phyloP scores from a whole-genome alignment of 164 flowering plant genomes.

The Aristolochia californica region DNA sequence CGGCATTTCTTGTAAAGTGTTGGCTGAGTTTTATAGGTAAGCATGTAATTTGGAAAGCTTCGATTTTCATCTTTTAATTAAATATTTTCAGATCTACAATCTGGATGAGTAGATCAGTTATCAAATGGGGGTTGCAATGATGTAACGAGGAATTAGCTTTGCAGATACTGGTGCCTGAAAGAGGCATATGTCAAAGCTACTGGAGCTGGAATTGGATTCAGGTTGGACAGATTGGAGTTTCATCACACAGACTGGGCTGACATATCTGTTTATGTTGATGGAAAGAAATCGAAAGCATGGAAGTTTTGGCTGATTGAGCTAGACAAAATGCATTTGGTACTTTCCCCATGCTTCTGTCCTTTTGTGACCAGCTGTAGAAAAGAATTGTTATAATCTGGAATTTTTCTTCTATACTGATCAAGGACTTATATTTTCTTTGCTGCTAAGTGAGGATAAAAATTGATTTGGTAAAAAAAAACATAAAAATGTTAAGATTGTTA shows the following conservation, averaged over 20 bases:
- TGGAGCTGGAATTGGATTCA: conserved; percentile 53
- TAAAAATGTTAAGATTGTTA: too few relatives aligned
- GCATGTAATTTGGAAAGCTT: not conserved
- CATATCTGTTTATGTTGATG: conserved; percentile 40
- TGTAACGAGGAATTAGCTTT: not conserved
- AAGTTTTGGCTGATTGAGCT: conserved; percentile 56
- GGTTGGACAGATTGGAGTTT: conserved; percentile 55
- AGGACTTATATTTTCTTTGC: too few relatives aligned
- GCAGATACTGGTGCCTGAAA: conserved; percentile 85
- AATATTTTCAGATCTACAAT: not conserved
- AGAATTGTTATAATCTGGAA: not conserved
- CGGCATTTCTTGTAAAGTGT: conserved; percentile 29
- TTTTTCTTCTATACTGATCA: too few relatives aligned
- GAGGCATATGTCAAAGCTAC: conserved; percentile 81
- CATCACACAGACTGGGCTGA: conserved; percentile 50
- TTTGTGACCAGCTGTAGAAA: not conserved
- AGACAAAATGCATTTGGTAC: conserved; percentile 44
- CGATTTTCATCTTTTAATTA: not conserved
- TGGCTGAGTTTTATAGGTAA: conserved; percentile 63
- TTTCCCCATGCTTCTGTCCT: not conserved
- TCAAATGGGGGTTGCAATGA: too few relatives aligned
- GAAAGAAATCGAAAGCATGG: conserved; percentile 42
- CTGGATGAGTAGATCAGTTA: too few relatives aligned
- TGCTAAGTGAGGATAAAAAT: too few relatives aligned
- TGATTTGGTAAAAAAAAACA: too few relatives aligned